Evolutionary conservation across 805 yeast genomes (phyloP).

Genomic region (Spathaspora sp.): DNA sequence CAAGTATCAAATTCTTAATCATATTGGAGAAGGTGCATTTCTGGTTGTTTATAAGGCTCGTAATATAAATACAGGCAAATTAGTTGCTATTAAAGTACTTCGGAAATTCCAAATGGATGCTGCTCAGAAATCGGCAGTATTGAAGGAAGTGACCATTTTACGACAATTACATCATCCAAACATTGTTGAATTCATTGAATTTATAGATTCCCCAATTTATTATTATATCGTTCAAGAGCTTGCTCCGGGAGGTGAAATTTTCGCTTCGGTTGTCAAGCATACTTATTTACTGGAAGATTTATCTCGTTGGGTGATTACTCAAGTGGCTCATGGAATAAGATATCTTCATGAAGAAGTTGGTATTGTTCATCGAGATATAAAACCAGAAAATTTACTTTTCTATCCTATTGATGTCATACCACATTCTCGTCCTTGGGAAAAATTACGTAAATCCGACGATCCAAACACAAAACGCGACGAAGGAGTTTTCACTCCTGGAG

Average conservation of each 20-base stretch:
- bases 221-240: conserved; percentile 72
- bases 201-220: conserved; percentile 56
- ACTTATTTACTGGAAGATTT: conserved; percentile 66
- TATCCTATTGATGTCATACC: conserved; percentile 56
- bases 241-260: conserved; percentile 75
- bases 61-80: conserved; percentile 31
- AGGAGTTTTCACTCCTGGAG: conserved; percentile 73
- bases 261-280: conserved; percentile 61
- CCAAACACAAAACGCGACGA: conserved; percentile 73
- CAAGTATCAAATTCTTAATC: conserved; percentile 42
- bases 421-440: conserved; percentile 26
- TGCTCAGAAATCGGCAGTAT: conserved; percentile 62
- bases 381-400: conserved; percentile 74
- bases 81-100: conserved; percentile 58
- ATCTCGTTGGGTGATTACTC: conserved; percentile 59
- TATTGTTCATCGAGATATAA: conserved; percentile 78
- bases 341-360: conserved; percentile 73
- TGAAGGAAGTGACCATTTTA: conserved; percentile 78
- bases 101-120: conserved; percentile 65
- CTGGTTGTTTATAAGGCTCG: conserved; percentile 67
- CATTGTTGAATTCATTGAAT: conserved; percentile 61
- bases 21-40: conserved; percentile 81
- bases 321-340: conserved; percentile 60
- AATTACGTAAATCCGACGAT: conserved; percentile 64
- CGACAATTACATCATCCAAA: conserved; percentile 62